phyloP scores from a whole-genome alignment of 1,284 basidiomycete species.

The Spongiforma sp. region DNA sequence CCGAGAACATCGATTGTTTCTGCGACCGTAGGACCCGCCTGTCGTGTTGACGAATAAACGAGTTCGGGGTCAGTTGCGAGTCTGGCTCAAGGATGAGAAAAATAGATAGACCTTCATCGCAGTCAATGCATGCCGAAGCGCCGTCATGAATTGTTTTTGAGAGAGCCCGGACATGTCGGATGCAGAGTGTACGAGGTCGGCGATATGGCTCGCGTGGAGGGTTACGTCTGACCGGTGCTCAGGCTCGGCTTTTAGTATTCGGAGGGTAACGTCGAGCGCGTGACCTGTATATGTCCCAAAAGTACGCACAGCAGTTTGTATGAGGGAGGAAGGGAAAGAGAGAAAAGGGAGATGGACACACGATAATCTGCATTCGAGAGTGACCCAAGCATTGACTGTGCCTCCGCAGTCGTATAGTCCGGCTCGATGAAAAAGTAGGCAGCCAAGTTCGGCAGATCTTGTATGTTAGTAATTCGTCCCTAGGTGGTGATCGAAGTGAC shows the following conservation, averaged over 20 bases:
- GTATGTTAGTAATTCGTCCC: slow-evolving; percentile 73
- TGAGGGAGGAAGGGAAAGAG: background rate
- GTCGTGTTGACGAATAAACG: background rate
- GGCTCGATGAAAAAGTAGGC: slow-evolving; percentile 82
- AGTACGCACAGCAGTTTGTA: too few species aligned
- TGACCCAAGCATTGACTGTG: slow-evolving; percentile 56
- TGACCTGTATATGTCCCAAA: slow-evolving; percentile 26
- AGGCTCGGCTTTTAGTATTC: background rate
- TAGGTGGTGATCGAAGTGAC: too few species aligned
- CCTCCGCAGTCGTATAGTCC: slow-evolving; percentile 57
- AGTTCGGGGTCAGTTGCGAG: background rate
- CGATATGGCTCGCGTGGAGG: slow-evolving; percentile 26
- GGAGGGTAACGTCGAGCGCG: slow-evolving; percentile 19
- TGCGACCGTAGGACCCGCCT: slow-evolving; percentile 56
- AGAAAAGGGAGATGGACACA: slow-evolving; percentile 31
- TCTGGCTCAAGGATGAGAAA: background rate
- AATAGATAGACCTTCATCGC: slow-evolving; percentile 67
- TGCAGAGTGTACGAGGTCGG: slow-evolving; percentile 51
- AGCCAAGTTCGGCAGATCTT: slow-evolving; percentile 68
- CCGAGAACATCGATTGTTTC: slow-evolving; percentile 53
- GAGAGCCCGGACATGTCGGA: slow-evolving; percentile 48
- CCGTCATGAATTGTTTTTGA: slow-evolving; percentile 68
- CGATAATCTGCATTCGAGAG: slow-evolving; percentile 49
- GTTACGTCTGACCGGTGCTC: slow-evolving; percentile 2
- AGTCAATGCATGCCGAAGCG: slow-evolving; percentile 77